Conservation (phyloP, 306 rosid genomes). For the Begonia fuchsioides region DNA sequence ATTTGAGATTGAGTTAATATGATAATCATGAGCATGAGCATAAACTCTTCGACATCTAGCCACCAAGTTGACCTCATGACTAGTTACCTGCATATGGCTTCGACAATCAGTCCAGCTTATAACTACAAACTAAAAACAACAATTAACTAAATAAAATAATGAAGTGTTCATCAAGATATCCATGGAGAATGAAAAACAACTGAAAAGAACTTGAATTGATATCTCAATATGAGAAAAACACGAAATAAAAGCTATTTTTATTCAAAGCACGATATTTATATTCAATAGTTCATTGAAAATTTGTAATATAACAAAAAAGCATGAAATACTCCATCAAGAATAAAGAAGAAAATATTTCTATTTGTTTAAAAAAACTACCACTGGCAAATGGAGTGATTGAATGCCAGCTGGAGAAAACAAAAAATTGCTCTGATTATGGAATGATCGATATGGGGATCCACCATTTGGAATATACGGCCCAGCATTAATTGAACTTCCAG, state of each 20-base stretch:
- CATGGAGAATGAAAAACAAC: no score
- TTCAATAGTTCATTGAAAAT: no score
- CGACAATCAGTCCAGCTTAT: neutral
- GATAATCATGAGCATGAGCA: slow-evolving; percentile 99
- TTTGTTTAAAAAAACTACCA: slow-evolving; percentile 25
- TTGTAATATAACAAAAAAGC: no score
- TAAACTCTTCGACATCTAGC: slow-evolving; percentile 98
- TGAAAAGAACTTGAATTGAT: no score
- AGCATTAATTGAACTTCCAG: slow-evolving; percentile 27
- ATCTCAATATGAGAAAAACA: neutral
- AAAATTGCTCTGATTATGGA: slow-evolving; percentile 13
- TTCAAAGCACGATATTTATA: no score
- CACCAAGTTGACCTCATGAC: slow-evolving; percentile 67
- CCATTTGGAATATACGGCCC: slow-evolving; percentile 32
- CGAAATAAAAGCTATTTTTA: no score
- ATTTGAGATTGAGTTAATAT: slow-evolving; percentile 92
- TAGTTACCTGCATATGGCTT: slow-evolving; percentile 50
- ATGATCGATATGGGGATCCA: slow-evolving; percentile 24
- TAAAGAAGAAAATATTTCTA: no score
- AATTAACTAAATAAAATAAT: no score
- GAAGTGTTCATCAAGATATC: no score
- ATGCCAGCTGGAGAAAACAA: slow-evolving; percentile 22
- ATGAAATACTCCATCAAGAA: no score
- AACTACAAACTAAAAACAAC: neutral
- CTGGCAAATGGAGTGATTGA: slow-evolving; percentile 35